These are phyloP conservation scores for Fraxinus albicans DNA, from an alignment of 305 asterid species.

Conservation along the genomic window DNA sequence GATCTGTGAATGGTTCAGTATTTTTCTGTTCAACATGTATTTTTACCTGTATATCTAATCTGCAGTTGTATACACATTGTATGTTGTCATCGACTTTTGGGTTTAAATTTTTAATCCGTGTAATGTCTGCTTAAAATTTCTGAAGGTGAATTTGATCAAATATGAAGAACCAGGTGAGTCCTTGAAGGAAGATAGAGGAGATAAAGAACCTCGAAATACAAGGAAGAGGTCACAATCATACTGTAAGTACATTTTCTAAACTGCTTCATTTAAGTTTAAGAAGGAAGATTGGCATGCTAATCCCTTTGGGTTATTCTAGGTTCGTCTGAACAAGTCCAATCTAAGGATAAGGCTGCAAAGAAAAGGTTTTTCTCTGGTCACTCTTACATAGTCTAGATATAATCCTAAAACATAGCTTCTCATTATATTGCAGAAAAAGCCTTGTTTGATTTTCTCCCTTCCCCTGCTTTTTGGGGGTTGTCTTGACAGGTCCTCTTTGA, in stretches of 20 bases:
- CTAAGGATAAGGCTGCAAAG: slow-evolving; percentile 36
- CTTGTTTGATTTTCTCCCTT: neutral
- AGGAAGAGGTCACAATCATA: slow-evolving; percentile 32
- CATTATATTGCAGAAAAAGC: neutral
- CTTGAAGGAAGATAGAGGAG: slow-evolving; percentile 27
- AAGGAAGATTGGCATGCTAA: slow-evolving; percentile 18
- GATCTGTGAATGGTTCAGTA: slow-evolving; percentile 12
- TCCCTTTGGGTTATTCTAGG: slow-evolving; percentile 23
- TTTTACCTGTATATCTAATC: neutral
- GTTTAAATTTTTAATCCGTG: neutral
- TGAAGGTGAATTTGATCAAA: slow-evolving; percentile 35
- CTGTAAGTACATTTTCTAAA: slow-evolving; percentile 40
- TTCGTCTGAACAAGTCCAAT: slow-evolving; percentile 33
- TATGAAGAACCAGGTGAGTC: slow-evolving; percentile 29
- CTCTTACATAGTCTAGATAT: neutral
- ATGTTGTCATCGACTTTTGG: neutral
- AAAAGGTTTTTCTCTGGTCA: slow-evolving; percentile 46
- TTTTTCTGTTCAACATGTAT: neutral
- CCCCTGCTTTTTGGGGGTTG: neutral
- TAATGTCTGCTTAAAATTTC: slow-evolving; percentile 21
- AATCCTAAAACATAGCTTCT: neutral
- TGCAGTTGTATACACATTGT: neutral
- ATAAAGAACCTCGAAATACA: slow-evolving; percentile 28
- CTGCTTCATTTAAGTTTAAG: neutral
- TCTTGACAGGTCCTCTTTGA: slow-evolving; percentile 37